phyloP scores from a whole-genome alignment of 768 basidiomycete genomes.

The Asterophora parasitica region DNA sequence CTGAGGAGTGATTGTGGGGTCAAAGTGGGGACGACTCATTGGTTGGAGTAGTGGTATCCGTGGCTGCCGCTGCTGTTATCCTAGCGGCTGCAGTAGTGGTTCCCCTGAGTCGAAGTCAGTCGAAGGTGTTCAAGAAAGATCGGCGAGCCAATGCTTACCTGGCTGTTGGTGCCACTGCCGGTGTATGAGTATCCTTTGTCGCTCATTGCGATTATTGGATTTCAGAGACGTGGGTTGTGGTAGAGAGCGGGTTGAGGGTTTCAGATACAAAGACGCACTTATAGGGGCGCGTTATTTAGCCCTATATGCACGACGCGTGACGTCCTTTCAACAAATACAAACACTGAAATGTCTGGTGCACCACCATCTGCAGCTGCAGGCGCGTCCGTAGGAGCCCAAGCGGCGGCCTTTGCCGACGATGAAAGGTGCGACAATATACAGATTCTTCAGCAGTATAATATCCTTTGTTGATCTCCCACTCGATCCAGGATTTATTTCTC shows the following conservation, averaged over 20 bases:
- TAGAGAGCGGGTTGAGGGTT: no score
- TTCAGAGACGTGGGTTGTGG: no score
- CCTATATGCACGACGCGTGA: not conserved
- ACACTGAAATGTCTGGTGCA: conserved; percentile 39
- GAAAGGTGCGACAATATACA: conserved; percentile 43
- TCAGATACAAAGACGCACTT: not conserved
- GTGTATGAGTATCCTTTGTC: no score
- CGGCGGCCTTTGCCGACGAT: conserved; percentile 73
- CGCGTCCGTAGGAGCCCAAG: conserved; percentile 50
- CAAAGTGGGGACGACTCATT: conserved; percentile 28
- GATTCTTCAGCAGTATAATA: conserved; percentile 1
- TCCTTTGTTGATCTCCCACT: conserved; percentile 17
- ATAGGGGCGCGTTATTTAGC: conserved; percentile 7
- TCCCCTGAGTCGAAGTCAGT: no score
- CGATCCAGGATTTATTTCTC: conserved; percentile 68
- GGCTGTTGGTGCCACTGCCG: no score
- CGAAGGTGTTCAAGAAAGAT: no score
- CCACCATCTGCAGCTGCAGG: conserved; percentile 49
- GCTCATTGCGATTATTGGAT: no score
- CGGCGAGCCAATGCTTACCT: no score
- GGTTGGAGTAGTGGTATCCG: conserved; percentile 62
- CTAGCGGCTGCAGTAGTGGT: conserved; percentile 56
- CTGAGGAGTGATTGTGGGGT: conserved; percentile 1
- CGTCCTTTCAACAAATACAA: conserved; percentile 36
- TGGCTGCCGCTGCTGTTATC: conserved; percentile 27